phyloP scores from a whole-genome alignment of 1,284 basidiomycete genomes.

The Tilletia horrida region DNA sequence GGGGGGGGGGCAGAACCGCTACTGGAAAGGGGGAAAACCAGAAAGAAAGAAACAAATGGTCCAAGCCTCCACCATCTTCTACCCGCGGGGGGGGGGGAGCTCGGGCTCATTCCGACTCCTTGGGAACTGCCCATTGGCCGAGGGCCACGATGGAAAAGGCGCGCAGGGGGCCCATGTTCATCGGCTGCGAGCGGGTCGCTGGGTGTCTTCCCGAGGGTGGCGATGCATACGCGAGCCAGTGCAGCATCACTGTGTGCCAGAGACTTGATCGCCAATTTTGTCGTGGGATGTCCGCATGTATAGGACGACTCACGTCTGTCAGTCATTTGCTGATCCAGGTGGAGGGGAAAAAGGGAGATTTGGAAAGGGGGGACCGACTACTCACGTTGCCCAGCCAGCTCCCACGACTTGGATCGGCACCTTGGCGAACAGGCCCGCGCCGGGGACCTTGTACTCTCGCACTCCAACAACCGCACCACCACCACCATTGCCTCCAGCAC shows the following conservation, averaged over 20 bases:
- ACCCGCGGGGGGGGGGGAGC: too few species aligned
- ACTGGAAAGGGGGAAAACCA: too few species aligned
- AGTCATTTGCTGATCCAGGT: too few species aligned
- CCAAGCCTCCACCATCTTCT: too few species aligned
- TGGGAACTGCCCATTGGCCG: background rate
- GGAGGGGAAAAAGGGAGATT: background rate
- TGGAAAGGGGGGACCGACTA: background rate
- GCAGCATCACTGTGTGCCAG: slow-evolving; percentile 23
- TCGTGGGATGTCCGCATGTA: too few species aligned
- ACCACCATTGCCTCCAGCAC: slow-evolving; percentile 21
- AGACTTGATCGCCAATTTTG: slow-evolving; percentile 2
- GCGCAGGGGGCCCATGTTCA: background rate
- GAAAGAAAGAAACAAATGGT: too few species aligned
- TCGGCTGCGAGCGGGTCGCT: background rate
- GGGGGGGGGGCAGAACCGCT: too few species aligned
- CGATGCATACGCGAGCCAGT: slow-evolving; percentile 20
- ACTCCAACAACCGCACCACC: slow-evolving; percentile 23
- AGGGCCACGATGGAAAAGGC: background rate
- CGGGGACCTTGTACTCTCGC: slow-evolving; percentile 40
- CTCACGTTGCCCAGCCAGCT: slow-evolving; percentile 47
- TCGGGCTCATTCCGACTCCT: slow-evolving; percentile 3
- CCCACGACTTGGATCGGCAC: slow-evolving; percentile 50
- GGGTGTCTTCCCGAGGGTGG: background rate
- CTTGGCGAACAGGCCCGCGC: slow-evolving; percentile 35
- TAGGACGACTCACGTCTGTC: too few species aligned